phyloP scores from a whole-genome alignment of 208 protist genomes.

The Trypanosoma grayi region DNA sequence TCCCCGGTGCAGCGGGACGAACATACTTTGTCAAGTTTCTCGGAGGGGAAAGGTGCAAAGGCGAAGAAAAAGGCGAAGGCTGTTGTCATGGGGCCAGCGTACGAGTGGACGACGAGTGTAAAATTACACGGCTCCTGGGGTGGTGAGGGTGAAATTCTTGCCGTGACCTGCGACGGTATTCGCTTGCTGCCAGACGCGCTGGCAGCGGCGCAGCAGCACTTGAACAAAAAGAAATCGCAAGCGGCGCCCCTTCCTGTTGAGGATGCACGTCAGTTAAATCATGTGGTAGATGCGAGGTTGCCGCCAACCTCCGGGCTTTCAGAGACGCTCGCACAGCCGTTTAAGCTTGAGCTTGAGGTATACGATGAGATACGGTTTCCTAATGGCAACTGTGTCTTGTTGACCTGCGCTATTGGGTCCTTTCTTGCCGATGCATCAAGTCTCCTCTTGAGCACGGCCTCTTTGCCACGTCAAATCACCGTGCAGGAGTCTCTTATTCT shows the following conservation, averaged over 20 bases:
- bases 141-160: background rate
- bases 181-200: conserved; percentile 1
- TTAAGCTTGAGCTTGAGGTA: conserved; percentile 16
- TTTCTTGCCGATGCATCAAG: conserved; percentile 16
- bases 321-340: conserved; percentile 14
- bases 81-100: conserved; percentile 21
- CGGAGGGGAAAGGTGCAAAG: conserved; percentile 3
- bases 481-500: conserved; percentile 3
- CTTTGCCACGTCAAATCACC: conserved; percentile 9
- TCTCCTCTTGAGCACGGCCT: conserved; percentile 5
- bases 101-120: conserved; percentile 31
- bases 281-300: conserved; percentile 1
- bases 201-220: background rate
- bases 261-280: conserved; percentile 23
- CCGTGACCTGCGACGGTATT: conserved; percentile 10
- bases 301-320: conserved; percentile 9
- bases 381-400: conserved; percentile 3
- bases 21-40: background rate
- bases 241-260: conserved; percentile 10
- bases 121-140: conserved; percentile 36
- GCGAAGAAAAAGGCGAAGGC: conserved; percentile 26
- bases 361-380: conserved; percentile 24
- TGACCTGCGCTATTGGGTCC: conserved; percentile 14
- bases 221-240: background rate
- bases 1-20: conserved; percentile 19